Conservation (phyloP, 495 filamentous ascomycete species). For the Choiromyces venosus region DNA sequence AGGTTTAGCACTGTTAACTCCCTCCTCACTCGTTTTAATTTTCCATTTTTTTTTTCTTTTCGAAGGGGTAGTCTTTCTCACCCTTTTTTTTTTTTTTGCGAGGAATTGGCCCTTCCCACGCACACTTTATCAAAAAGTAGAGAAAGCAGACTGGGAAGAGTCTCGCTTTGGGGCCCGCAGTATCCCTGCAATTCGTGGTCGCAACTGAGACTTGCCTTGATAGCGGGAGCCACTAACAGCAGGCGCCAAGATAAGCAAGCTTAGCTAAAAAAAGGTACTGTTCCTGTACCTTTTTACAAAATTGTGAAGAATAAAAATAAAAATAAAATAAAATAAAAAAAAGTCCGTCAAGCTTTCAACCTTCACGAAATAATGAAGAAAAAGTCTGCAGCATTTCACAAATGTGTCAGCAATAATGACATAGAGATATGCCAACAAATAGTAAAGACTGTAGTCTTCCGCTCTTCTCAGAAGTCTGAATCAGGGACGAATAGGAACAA, state of each 20-base stretch:
- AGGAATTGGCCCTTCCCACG: background rate
- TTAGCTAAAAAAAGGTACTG: background rate
- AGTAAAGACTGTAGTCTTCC: background rate
- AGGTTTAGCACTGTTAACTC: background rate
- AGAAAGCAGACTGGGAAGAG: background rate
- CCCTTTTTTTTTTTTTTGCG: conserved; percentile 7
- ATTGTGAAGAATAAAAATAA: background rate
- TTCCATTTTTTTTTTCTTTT: conserved; percentile 1
- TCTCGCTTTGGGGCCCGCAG: background rate
- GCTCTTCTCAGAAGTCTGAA: background rate
- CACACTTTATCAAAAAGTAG: background rate
- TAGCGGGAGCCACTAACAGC: background rate
- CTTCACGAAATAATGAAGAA: background rate
- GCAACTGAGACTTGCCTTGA: background rate
- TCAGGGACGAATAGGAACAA: background rate
- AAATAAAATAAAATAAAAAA: background rate
- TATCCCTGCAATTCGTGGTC: conserved; percentile 2
- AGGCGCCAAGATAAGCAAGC: background rate
- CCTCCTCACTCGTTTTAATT: background rate
- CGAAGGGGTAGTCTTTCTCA: conserved; percentile 5
- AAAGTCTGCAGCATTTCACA: background rate
- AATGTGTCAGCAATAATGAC: background rate
- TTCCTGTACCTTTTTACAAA: background rate
- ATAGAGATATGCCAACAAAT: background rate
- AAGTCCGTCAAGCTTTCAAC: background rate